Evolutionary conservation across 2,329 filamentous ascomycete species (phyloP), one percentile per base, ranked within the genome.

Genomic region (Sarocladiaceae sp.): DNA sequence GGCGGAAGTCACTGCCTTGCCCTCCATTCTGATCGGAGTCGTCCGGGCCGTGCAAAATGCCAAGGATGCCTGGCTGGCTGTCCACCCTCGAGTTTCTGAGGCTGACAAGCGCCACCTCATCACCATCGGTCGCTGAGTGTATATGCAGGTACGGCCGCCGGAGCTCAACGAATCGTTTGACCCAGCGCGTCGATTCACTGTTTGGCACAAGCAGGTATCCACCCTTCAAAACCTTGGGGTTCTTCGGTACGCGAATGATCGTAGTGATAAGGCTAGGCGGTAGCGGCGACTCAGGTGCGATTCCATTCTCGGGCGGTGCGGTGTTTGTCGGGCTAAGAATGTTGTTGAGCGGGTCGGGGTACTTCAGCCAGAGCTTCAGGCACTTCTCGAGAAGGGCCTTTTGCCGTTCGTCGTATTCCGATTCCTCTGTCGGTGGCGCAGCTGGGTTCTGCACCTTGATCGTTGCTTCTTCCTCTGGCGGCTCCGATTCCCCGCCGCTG

Each of bases 101-200:
- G 64, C 93, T 95, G 60, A 97, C 89, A 10, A 94, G 86, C 51
- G 87, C 90, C 42, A 97, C 80, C 68, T 97, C 93, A 50, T 50
- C 47, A 17, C 93, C 92, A 36, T 95, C 88, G 0, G 86, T 83
- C 0, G 87, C 85, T 22, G 83, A 88, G 70, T 97, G 90, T 31
- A 99, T 82, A 67, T 97, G 91, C 51, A 99, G 77, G 65, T 97
- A 99, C 0, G 94, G 94, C 50, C 88, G 81, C 28, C 94, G 83
- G 25, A 99, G 80, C 70, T 99, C 94, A 48, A 97, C 90, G 64
- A 96, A 97, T 37, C 93, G 86, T 60, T 92, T 90, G 25, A 94
- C 81, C 94, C 94, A 99, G 55, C 87, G 83, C 20, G 85, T 88
- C 31, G 86, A 89, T 51, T 89, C 86, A 52, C 84, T 86, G 63